Evolutionary conservation across 1,139 yeast species (phyloP).

Genomic region (Nakaseomyces bracarensis): DNA sequence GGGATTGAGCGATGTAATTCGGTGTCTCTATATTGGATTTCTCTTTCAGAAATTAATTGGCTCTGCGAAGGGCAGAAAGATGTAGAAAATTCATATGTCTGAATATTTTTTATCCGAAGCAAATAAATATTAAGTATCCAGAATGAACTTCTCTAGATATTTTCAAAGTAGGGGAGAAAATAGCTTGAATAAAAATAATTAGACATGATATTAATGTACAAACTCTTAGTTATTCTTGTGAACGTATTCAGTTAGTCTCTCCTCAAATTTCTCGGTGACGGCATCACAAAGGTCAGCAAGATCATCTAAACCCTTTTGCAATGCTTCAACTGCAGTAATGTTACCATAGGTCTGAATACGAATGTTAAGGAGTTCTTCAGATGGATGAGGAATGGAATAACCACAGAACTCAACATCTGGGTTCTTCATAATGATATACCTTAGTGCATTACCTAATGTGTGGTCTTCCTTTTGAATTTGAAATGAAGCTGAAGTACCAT

Average conservation of each 20-base stretch:
- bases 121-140: too few relatives aligned
- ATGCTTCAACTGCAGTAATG: slow-evolving; percentile 84
- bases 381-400: slow-evolving; percentile 97
- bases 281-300: slow-evolving; percentile 74
- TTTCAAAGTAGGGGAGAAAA: too few relatives aligned
- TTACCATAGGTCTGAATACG: slow-evolving; percentile 91
- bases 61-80: too few relatives aligned
- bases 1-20: too few relatives aligned
- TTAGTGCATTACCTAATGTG: slow-evolving; percentile 85
- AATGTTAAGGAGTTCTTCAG: slow-evolving; percentile 80
- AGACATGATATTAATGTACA: too few relatives aligned
- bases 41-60: too few relatives aligned
- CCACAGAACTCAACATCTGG: slow-evolving; percentile 98
- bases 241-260: slow-evolving; percentile 34
- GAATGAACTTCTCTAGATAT: too few relatives aligned
- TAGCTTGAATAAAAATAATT: too few relatives aligned
- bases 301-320: slow-evolving; percentile 85
- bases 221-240: background rate
- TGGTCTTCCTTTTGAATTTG: slow-evolving; percentile 91
- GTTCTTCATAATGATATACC: slow-evolving; percentile 93
- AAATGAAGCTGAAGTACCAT: slow-evolving; percentile 91
- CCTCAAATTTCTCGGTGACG: slow-evolving; percentile 70
- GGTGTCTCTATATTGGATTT: too few relatives aligned
- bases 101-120: too few relatives aligned
- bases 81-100: too few relatives aligned